Percentiles rank a stretch among this genome's conserved stretches.
Evolutionary conservation across 805 yeast species (phyloP).

Genomic region (Starmerella vitae): DNA sequence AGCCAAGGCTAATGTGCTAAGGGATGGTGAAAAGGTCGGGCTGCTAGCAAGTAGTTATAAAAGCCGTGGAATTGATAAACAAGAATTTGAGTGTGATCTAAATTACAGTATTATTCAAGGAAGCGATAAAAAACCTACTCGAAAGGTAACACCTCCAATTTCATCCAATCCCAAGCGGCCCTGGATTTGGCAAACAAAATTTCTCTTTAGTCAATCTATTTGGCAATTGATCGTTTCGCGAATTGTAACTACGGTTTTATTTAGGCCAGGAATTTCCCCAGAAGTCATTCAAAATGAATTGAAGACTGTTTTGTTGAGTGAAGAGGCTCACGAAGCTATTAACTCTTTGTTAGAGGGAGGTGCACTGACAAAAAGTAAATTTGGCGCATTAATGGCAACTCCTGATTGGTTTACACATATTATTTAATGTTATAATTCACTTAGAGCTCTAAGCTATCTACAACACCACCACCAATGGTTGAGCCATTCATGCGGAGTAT

Average conservation of each 20-base stretch:
- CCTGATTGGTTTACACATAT: conserved; percentile 1
- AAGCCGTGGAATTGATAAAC: conserved; percentile 52
- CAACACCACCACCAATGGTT: conserved; percentile 55
- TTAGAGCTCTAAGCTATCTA: conserved; percentile 25
- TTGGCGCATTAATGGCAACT: neutral
- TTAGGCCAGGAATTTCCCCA: conserved; percentile 42
- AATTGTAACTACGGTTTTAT: conserved; percentile 34
- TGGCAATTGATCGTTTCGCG: conserved; percentile 48
- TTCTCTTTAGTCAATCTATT: conserved; percentile 37
- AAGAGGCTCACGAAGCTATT: conserved; percentile 23
- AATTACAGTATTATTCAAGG: neutral
- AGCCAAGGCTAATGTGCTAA: neutral
- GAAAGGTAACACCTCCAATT: neutral
- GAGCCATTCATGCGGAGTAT: conserved; percentile 57
- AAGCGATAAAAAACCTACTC: neutral
- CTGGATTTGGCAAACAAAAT: conserved; percentile 15
- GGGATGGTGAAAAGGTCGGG: conserved; percentile 15
- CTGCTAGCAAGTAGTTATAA: conserved; percentile 34
- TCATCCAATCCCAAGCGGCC: conserved; percentile 6
- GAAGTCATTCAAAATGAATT: conserved; percentile 20
- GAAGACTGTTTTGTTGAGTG: conserved; percentile 17
- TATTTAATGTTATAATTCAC: neutral
- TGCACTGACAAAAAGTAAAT: neutral
- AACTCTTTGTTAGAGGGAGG: conserved; percentile 21
- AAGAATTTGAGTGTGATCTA: conserved; percentile 13